A percentile compares a stretch with the other conserved stretches of the same genome.
Evolutionary conservation across 2,329 filamentous ascomycete genomes (phyloP).

Genomic region (Purpureocillium takamizusanense): DNA sequence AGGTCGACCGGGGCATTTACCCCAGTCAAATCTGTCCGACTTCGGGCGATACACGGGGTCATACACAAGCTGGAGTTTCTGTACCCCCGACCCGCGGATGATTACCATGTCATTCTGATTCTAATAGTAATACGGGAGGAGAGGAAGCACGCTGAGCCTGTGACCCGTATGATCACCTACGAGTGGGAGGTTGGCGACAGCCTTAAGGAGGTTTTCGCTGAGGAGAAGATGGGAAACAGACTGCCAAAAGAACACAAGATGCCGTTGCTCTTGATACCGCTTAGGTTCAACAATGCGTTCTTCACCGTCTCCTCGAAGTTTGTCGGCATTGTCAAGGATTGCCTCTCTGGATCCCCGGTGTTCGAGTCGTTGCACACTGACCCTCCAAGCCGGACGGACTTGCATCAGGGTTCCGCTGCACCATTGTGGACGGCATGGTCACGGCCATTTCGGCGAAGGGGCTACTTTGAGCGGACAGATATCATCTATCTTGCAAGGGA

Average conservation of each 20-base stretch:
- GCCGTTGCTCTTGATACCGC: slow-evolving; percentile 62
- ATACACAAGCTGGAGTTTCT: slow-evolving; percentile 86
- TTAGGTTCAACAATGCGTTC: slow-evolving; percentile 63
- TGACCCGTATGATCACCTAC: slow-evolving; percentile 45
- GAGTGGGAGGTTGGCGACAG: slow-evolving; percentile 50
- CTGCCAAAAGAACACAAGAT: slow-evolving; percentile 45
- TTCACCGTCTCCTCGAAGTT: slow-evolving; percentile 54
- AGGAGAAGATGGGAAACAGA: slow-evolving; percentile 39
- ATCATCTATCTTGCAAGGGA: slow-evolving; percentile 81
- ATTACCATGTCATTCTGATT: slow-evolving; percentile 67
- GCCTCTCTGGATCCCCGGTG: slow-evolving; percentile 40
- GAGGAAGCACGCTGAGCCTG: slow-evolving; percentile 10
- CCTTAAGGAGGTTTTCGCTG: slow-evolving; percentile 33
- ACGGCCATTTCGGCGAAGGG: slow-evolving; percentile 58
- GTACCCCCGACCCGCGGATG: slow-evolving; percentile 56
- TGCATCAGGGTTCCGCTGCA: slow-evolving; percentile 34
- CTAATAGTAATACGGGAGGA: slow-evolving; percentile 46
- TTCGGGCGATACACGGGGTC: slow-evolving; percentile 52
- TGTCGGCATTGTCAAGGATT: slow-evolving; percentile 47
- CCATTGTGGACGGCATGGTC: slow-evolving; percentile 82
- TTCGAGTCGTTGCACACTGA: slow-evolving; percentile 36
- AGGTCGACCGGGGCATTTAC: slow-evolving; percentile 32
- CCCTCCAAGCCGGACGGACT: slow-evolving; percentile 28
- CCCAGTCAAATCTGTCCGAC: slow-evolving; percentile 44
- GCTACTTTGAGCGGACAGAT: slow-evolving; percentile 58